These are phyloP conservation scores for Pyricularia pennisetigena DNA, from an alignment of 2,329 filamentous ascomycete genomes.

Conservation along the genomic window DNA sequence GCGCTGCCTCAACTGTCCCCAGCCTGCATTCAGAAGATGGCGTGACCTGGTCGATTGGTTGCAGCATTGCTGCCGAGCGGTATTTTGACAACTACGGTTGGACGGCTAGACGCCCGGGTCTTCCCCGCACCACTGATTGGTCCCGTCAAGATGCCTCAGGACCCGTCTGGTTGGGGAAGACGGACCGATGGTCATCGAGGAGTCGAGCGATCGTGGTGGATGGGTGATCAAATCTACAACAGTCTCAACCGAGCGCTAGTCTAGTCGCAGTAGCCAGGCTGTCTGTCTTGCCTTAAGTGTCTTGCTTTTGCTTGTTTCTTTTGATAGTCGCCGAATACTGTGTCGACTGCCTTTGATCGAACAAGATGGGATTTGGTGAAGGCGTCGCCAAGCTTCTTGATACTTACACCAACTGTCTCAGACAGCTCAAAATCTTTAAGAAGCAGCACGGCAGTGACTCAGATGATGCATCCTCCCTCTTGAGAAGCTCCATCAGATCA, in stretches of 20 bases:
- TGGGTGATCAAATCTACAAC: no score
- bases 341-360: background rate
- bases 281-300: background rate
- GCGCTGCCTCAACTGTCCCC: background rate
- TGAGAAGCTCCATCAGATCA: constrained; percentile 26
- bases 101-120: background rate
- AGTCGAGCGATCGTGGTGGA: no score
- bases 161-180: background rate
- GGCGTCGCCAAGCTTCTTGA: constrained; percentile 33
- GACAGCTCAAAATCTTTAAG: constrained; percentile 26
- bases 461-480: constrained; percentile 14
- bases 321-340: background rate
- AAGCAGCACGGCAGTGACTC: background rate
- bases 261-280: background rate
- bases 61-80: background rate
- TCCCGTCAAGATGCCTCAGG: background rate
- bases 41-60: background rate
- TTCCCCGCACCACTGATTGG: background rate
- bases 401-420: constrained; percentile 35
- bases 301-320: background rate
- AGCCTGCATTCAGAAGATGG: background rate
- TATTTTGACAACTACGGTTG: background rate
- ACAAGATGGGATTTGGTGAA: constrained; percentile 27
- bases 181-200: no score
- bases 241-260: background rate